Percentiles rank a stretch among this genome's conserved stretches.
These are phyloP conservation scores for Ophiostoma piceae DNA, from an alignment of 2,329 filamentous ascomycete genomes.

Conservation along the genomic window DNA sequence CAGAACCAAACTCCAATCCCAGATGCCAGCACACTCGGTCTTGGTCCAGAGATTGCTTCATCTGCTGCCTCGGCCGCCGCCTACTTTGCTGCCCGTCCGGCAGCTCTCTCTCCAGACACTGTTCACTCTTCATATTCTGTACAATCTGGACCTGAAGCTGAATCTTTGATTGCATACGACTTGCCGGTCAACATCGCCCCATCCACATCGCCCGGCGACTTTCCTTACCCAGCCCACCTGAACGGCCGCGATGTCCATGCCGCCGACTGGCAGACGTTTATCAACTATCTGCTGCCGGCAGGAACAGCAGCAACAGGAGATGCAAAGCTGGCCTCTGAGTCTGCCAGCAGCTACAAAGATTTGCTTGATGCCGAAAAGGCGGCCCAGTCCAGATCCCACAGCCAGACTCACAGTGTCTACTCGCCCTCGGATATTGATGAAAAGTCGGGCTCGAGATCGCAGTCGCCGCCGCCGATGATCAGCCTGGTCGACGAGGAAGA, in stretches of 20 bases:
- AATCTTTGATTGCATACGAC: conserved; percentile 31
- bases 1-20: not conserved
- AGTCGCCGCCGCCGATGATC: conserved; percentile 14
- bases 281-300: conserved; percentile 54
- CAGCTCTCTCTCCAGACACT: conserved; percentile 26
- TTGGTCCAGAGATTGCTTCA: conserved; percentile 22
- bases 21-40: conserved; percentile 19
- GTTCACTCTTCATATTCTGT: not conserved
- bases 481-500: conserved; percentile 15
- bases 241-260: conserved; percentile 42
- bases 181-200: conserved; percentile 34
- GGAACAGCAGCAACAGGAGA: conserved; percentile 20
- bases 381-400: conserved; percentile 42
- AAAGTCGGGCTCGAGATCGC: conserved; percentile 24
- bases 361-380: conserved; percentile 36
- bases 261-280: conserved; percentile 56
- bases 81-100: conserved; percentile 46
- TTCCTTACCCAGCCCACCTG: conserved; percentile 41
- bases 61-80: conserved; percentile 36
- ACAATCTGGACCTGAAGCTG: not conserved
- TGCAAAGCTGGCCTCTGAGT: not conserved
- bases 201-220: conserved; percentile 38
- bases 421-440: conserved; percentile 33
- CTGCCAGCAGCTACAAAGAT: not conserved
- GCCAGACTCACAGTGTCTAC: conserved; percentile 29